Percentiles rank a stretch among this genome's conserved stretches.
Evolutionary conservation across 2,329 filamentous ascomycete genomes (phyloP).

Genomic region (Sporothrix brunneoviolacea): DNA sequence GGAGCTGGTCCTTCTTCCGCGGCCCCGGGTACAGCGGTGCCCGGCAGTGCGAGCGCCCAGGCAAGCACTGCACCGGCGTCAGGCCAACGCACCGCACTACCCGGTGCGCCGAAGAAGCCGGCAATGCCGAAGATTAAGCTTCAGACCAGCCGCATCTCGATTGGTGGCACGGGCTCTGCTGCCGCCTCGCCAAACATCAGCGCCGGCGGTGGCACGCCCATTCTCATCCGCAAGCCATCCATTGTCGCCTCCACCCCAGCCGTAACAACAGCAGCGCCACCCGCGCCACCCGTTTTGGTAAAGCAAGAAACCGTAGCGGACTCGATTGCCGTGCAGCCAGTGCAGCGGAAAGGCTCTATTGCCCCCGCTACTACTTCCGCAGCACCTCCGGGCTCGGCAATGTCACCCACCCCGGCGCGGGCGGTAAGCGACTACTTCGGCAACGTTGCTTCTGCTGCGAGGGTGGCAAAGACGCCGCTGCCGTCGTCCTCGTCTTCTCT

Average conservation of each 20-base stretch:
- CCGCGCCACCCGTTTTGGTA: neutral
- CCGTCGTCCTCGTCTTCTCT: neutral
- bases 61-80: neutral
- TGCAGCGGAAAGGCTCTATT: constrained; percentile 11
- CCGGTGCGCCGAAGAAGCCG: constrained; percentile 13
- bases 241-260: neutral
- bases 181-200: no score
- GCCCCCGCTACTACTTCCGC: neutral
- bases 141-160: constrained; percentile 13
- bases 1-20: neutral
- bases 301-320: constrained; percentile 15
- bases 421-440: constrained; percentile 15
- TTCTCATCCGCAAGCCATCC: constrained; percentile 21
- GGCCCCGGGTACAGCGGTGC: neutral
- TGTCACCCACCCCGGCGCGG: neutral
- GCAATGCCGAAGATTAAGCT: constrained; percentile 19
- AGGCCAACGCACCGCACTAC: constrained; percentile 12
- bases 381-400: neutral
- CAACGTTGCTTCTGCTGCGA: neutral
- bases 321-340: constrained; percentile 23
- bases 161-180: constrained; percentile 1
- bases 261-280: neutral
- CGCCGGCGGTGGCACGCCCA: constrained; percentile 5
- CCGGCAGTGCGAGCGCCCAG: neutral
- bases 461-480: constrained; percentile 3